These are phyloP conservation scores for Erysimum pusillum DNA, from an alignment of 441 rosid genomes.

Conservation along the genomic window DNA sequence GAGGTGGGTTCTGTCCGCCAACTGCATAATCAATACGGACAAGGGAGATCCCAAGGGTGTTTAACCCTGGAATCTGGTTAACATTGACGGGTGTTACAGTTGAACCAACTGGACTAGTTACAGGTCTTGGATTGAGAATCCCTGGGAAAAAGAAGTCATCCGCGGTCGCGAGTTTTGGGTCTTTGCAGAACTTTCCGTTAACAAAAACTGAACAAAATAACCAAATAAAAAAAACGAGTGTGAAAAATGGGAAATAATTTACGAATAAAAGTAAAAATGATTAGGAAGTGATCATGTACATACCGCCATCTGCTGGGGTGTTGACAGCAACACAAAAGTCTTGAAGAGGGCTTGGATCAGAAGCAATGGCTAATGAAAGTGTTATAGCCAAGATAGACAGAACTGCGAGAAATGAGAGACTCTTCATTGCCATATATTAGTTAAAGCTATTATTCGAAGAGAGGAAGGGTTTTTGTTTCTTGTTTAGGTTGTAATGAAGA, in stretches of 20 bases:
- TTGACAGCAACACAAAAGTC: conserved; percentile 53
- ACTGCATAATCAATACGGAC: conserved; percentile 50
- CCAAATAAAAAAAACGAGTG: background rate
- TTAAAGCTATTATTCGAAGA: background rate
- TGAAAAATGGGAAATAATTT: background rate
- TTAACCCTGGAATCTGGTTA: conserved; percentile 48
- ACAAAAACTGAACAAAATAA: conserved; percentile 44
- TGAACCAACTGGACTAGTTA: background rate
- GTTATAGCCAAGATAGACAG: too few relatives aligned
- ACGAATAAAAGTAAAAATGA: background rate
- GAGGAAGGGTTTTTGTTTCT: background rate
- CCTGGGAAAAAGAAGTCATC: conserved; percentile 49
- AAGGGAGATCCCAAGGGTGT: conserved; percentile 58
- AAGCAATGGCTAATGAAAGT: conserved; percentile 23
- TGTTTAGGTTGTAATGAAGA: background rate
- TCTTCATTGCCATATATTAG: background rate
- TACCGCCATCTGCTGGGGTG: conserved; percentile 42
- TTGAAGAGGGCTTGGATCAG: conserved; percentile 55
- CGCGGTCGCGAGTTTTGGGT: conserved; percentile 44
- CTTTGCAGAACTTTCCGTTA: conserved; percentile 55
- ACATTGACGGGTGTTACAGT: conserved; percentile 41
- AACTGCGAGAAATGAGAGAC: too few relatives aligned
- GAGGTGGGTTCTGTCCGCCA: conserved; percentile 55
- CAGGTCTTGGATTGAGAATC: background rate
- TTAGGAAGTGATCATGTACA: background rate